Evolutionary conservation across 208 protist genomes (phyloP).

Genomic region (Trypanosoma avium): DNA sequence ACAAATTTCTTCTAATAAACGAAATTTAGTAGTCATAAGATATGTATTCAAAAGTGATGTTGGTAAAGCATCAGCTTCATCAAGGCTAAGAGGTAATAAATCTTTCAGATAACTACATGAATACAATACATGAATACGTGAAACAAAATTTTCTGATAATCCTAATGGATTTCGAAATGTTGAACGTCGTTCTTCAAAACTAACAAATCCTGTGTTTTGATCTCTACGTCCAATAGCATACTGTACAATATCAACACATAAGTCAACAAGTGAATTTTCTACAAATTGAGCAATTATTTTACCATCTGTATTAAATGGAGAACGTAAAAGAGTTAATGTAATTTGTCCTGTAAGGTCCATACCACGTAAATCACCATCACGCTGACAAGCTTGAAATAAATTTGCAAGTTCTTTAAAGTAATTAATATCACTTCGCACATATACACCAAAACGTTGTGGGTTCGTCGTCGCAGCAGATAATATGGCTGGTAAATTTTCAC

Average conservation of each 20-base stretch:
- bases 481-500: constrained; percentile 60
- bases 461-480: constrained; percentile 46
- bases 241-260: constrained; percentile 80
- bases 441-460: constrained; percentile 59
- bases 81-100: constrained; percentile 69
- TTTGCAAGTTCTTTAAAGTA: constrained; percentile 60
- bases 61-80: constrained; percentile 57
- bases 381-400: constrained; percentile 43
- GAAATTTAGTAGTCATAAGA: constrained; percentile 54
- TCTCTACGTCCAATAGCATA: constrained; percentile 61
- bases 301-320: constrained; percentile 70
- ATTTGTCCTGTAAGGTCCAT: constrained; percentile 54
- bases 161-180: constrained; percentile 73
- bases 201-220: constrained; percentile 61
- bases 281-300: constrained; percentile 77
- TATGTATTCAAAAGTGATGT: constrained; percentile 58
- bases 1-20: constrained; percentile 63
- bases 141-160: constrained; percentile 42
- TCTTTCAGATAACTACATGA: constrained; percentile 68
- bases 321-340: constrained; percentile 45
- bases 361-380: constrained; percentile 30
- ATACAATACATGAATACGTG: constrained; percentile 72
- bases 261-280: constrained; percentile 57
- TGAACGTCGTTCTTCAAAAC: constrained; percentile 57
- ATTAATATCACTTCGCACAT: constrained; percentile 38